Conservation (phyloP, 73 alveolate species). For the Diophrys sp. region DNA sequence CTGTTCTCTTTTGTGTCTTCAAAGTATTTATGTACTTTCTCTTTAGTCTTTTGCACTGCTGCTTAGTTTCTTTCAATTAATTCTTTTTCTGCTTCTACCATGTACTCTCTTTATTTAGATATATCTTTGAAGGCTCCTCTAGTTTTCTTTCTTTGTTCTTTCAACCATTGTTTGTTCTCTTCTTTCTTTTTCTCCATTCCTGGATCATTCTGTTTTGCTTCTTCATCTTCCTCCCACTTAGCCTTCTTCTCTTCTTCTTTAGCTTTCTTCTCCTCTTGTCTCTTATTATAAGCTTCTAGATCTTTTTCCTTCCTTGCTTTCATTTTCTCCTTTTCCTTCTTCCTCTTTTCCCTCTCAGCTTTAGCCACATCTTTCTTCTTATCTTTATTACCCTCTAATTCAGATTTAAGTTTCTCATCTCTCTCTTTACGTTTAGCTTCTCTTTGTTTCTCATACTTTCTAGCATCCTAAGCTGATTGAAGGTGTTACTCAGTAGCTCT, state of each 20-base stretch:
- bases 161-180: constrained; percentile 17
- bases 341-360: constrained; percentile 13
- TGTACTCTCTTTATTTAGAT: constrained; percentile 8
- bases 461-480: background rate
- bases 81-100: constrained; percentile 19
- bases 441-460: constrained; percentile 24
- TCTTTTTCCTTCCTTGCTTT: constrained; percentile 19
- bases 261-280: constrained; percentile 38
- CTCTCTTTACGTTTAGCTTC: constrained; percentile 23
- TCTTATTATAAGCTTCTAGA: constrained; percentile 15
- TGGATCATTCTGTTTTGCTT: constrained; percentile 19
- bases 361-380: constrained; percentile 19
- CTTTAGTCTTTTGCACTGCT: constrained; percentile 33
- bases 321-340: constrained; percentile 28
- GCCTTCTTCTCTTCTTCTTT: constrained; percentile 6
- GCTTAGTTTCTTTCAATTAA: constrained; percentile 20
- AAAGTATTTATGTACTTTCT: constrained; percentile 34
- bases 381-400: constrained; percentile 27
- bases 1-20: constrained; percentile 23
- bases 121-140: constrained; percentile 20
- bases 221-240: constrained; percentile 15
- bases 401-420: constrained; percentile 1
- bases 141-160: constrained; percentile 23
- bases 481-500: constrained; percentile 16
- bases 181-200: constrained; percentile 12